These are phyloP conservation scores for Arbutus unedo DNA, from an alignment of 148 eudicot genomes.

Conservation along the genomic window DNA sequence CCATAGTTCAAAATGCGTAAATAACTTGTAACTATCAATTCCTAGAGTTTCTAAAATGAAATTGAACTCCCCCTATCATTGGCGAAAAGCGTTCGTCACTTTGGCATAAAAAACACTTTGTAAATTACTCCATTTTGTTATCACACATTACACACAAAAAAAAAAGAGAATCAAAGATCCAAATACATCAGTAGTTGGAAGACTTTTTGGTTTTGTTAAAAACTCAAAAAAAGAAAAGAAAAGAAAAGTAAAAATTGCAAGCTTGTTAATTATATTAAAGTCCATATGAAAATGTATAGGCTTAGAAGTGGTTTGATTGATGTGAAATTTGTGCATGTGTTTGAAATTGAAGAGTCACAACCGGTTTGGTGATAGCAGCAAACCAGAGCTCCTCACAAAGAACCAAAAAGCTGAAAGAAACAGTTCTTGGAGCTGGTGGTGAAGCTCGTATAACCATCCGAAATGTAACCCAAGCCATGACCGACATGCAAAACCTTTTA, in stretches of 20 bases:
- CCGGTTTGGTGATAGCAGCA: constrained; percentile 42
- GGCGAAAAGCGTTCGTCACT: background rate
- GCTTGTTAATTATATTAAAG: background rate
- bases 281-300: background rate
- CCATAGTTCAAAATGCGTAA: background rate
- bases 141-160: too few relatives aligned
- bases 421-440: constrained; percentile 47
- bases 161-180: too few relatives aligned
- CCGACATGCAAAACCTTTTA: constrained; percentile 36
- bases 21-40: too few relatives aligned
- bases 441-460: constrained; percentile 43
- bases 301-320: background rate
- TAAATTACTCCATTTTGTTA: too few relatives aligned
- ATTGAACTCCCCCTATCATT: background rate
- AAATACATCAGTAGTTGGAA: background rate
- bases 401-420: constrained; percentile 40
- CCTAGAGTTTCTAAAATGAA: background rate
- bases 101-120: too few relatives aligned
- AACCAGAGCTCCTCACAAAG: constrained; percentile 35
- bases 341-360: constrained; percentile 41
- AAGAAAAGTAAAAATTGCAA: background rate
- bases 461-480: constrained; percentile 40
- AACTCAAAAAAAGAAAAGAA: background rate
- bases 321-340: background rate
- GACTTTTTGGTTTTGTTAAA: background rate